Evolutionary conservation across 306 rosid species (phyloP), one percentile per base, ranked within the genome.

Genomic region (Quercus mongolica): DNA sequence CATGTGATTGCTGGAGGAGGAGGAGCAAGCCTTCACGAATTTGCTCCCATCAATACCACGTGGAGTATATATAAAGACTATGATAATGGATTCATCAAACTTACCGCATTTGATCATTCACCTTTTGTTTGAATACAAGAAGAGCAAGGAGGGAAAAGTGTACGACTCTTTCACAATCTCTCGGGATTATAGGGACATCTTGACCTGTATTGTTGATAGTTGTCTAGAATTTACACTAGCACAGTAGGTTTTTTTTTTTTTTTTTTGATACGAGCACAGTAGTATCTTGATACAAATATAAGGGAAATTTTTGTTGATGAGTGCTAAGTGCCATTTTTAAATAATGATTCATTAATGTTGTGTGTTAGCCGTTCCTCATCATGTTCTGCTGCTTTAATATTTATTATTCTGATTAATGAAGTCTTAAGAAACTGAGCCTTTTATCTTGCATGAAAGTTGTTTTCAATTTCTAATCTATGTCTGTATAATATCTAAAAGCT

Each of bases 1-100:
- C 99, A 95, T 73, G 90, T 86, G 25, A 97, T 92, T 71, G 97
- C 90, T 14, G 96, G 99, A 1, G 98, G 98, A 56, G 99, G 92
- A 78, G 99, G 98, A 71, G 95, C 99, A 52, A 73, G 97, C 58
- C 92, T 95, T 64, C 82, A 91, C 17, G 58, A 80, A 15, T 95
- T 95, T 87, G 82, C 93, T 12, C 73, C 92, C 21, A 75, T 91
- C 69, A 74, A 89, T 84, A 92, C 98, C 11, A 81, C 15, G 61
- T 95, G 99, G 99, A 95, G 97, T 75, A 76, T 95, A 58, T 82
- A 83, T 49, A 92, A 86, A 83, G 98, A 92, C 79, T 75, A 80
- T 51, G 99, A 95, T 72, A 89, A 78, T 57, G 98, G 99, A 72
- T 95, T 90, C 63, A 91, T 89, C 74, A 91, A 95, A 69, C 92